Evolutionary conservation across 306 rosid species (phyloP).

Genomic region (Trichosanthes truncata): DNA sequence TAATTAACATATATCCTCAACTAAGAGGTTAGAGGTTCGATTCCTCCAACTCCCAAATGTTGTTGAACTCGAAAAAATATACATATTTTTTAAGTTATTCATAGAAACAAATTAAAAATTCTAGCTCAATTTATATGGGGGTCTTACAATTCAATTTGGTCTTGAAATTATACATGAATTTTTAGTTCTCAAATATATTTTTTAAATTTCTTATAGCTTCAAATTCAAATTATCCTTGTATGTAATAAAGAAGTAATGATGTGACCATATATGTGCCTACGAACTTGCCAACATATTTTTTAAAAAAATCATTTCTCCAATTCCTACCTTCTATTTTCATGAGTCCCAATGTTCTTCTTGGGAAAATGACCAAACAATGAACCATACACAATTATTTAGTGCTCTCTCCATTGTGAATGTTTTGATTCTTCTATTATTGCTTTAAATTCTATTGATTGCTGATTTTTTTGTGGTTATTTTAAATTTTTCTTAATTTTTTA

Average conservation of each 20-base stretch:
- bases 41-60: too few species aligned
- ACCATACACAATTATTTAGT: slow-evolving; percentile 5
- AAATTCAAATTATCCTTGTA: neutral
- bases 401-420: neutral
- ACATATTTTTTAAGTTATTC: neutral
- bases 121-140: neutral
- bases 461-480: neutral
- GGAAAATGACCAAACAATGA: slow-evolving; percentile 6
- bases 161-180: neutral
- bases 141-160: neutral
- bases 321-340: neutral
- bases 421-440: neutral
- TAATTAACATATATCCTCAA: too few species aligned
- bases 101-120: neutral
- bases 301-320: neutral
- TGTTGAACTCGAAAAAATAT: too few species aligned
- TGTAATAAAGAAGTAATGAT: neutral
- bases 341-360: slow-evolving; percentile 5
- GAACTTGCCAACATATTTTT: neutral
- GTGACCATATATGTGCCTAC: neutral
- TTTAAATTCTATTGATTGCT: neutral
- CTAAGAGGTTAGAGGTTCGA: too few species aligned
- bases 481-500: neutral
- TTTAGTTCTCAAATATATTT: neutral
- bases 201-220: neutral